phyloP scores from a whole-genome alignment of 176 grass and related monocot genomes.

The Oryza australiensis region DNA sequence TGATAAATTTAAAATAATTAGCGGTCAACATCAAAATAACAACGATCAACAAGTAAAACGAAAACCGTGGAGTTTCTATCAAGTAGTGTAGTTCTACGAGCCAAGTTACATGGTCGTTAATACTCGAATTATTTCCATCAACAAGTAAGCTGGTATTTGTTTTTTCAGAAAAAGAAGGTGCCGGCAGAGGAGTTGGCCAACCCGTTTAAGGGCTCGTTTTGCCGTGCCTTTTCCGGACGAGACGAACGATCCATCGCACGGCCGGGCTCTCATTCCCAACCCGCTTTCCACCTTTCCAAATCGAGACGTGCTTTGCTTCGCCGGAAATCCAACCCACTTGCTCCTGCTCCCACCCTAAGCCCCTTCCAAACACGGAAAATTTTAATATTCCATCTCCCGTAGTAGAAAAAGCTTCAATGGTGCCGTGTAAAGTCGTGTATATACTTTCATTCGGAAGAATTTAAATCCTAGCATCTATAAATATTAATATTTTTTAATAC shows the following conservation, averaged over 20 bases:
- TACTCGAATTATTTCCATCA: background rate
- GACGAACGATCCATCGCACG: background rate
- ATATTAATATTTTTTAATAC: too few relatives aligned
- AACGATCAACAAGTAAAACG: too few relatives aligned
- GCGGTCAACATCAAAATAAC: too few relatives aligned
- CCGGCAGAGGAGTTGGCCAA: background rate
- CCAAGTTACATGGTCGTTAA: background rate
- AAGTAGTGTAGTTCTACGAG: too few relatives aligned
- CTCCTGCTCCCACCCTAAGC: too few relatives aligned
- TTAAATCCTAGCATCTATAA: too few relatives aligned
- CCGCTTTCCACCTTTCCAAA: background rate
- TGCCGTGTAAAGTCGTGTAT: too few relatives aligned
- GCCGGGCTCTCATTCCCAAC: background rate
- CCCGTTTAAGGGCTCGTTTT: background rate
- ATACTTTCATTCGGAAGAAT: too few relatives aligned
- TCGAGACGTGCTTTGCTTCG: slow-evolving; percentile 24
- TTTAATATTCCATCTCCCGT: background rate
- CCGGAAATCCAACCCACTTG: background rate
- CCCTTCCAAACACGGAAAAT: background rate
- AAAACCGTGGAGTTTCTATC: too few relatives aligned
- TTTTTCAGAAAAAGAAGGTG: background rate
- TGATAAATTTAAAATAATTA: too few relatives aligned
- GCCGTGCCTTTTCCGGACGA: slow-evolving; percentile 11
- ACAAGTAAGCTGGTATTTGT: background rate
- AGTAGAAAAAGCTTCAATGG: too few relatives aligned